A percentile compares a stretch with the other conserved stretches of the same genome.
Conservation (phyloP, 306 rosid species). For the Gastrolobium bilobum region DNA sequence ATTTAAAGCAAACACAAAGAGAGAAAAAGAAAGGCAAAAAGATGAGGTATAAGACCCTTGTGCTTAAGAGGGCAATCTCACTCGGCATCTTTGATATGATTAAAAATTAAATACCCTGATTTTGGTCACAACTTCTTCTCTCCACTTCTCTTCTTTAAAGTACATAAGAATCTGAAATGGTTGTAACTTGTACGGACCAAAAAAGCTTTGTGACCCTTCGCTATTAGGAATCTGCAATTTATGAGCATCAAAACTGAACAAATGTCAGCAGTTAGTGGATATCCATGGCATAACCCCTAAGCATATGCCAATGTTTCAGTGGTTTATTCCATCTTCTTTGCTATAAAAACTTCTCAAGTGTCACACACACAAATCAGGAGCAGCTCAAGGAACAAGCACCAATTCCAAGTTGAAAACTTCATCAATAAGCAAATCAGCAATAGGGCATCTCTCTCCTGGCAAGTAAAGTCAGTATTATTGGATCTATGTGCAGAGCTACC, state of each 20-base stretch:
- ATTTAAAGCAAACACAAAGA: constrained; percentile 29
- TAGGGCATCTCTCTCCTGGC: constrained; percentile 63
- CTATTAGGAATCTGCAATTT: background rate
- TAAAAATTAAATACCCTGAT: constrained; percentile 12
- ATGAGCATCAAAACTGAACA: background rate
- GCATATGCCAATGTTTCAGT: constrained; percentile 49
- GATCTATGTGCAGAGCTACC: background rate
- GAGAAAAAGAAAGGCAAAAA: constrained; percentile 3
- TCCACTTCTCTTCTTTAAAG: constrained; percentile 39
- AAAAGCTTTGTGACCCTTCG: background rate
- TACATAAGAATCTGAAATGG: constrained; percentile 33
- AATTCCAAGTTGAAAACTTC: background rate
- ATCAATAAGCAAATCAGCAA: constrained; percentile 52
- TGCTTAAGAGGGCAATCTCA: constrained; percentile 22
- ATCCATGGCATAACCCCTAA: constrained; percentile 46
- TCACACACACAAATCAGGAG: constrained; percentile 25
- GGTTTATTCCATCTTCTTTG: constrained; percentile 43
- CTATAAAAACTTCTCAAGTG: constrained; percentile 21
- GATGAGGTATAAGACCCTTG: background rate
- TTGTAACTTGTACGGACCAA: background rate
- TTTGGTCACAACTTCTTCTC: constrained; percentile 39
- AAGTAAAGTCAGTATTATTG: constrained; percentile 30
- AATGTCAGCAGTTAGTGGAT: background rate
- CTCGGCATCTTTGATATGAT: constrained; percentile 21
- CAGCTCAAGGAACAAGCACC: constrained; percentile 31